Conservation (phyloP, 768 basidiomycete species). For the Tylopilus sp. region DNA sequence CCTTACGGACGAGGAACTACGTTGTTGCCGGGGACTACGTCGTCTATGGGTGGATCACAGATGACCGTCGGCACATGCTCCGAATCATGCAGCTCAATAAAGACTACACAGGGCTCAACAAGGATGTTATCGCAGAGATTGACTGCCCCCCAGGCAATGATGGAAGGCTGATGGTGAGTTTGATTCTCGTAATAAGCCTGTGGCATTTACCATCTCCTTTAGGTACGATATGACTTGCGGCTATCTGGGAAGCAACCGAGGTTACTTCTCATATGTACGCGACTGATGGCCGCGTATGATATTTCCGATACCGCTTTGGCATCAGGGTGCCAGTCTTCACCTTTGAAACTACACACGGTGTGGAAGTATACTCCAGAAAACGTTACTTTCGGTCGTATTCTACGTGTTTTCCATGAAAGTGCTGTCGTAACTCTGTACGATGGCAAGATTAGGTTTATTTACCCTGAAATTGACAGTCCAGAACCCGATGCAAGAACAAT, state of each 20-base stretch:
- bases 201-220: background rate
- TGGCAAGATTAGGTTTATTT: conserved; percentile 24
- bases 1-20: conserved; percentile 24
- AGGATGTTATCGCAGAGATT: conserved; percentile 24
- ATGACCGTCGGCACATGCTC: conserved; percentile 26
- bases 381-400: conserved; percentile 27
- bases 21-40: conserved; percentile 23
- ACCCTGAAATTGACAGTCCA: conserved; percentile 22
- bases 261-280: conserved; percentile 24
- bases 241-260: conserved; percentile 24
- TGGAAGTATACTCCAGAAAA: conserved; percentile 22
- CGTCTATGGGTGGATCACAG: conserved; percentile 30
- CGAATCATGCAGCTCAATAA: conserved; percentile 29
- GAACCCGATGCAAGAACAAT: conserved; percentile 13
- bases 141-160: conserved; percentile 28
- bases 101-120: conserved; percentile 21
- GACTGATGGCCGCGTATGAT: conserved; percentile 29
- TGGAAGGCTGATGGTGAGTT: conserved; percentile 25
- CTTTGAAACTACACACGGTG: conserved; percentile 7
- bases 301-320: conserved; percentile 19
- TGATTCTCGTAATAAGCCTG: background rate
- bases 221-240: conserved; percentile 31
- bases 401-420: conserved; percentile 26
- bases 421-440: conserved; percentile 26
- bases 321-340: conserved; percentile 5